Evolutionary conservation across 2,329 filamentous ascomycete species (phyloP), one percentile per base, ranked within the genome.

Genomic region (Cladosporium sp.): DNA sequence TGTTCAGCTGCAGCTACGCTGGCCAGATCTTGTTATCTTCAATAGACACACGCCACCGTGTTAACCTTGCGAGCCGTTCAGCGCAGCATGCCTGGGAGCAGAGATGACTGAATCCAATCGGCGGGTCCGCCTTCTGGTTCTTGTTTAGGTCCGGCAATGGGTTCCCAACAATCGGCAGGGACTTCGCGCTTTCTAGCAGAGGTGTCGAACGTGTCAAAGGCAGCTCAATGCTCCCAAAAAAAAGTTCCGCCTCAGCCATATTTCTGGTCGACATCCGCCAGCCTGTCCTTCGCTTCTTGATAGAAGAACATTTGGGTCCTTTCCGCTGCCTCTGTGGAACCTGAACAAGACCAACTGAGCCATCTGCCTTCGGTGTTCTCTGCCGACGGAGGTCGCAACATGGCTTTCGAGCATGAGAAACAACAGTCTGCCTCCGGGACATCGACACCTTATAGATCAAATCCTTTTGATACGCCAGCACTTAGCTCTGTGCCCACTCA

Each of bases 391-490:
- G 28, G 15, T 28, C 14, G 28, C 47, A 37, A 14, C 4, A 50
- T 50, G 47, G 47, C 25, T 47, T 47, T 8, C 8, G 28, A 11
- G 14, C 25, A 47, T 14, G 43, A 47, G 3, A 47, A 47, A 20
- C 43, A 47, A n/a, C 43, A 55, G 15, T 9, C 52, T 7, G 15
- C 40, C 20, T 55, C 52, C 22, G 52, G 52, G 14, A 45, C 52
- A 25, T 55, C 52, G 5, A 55, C 52, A 11, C 52, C 52, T 12
- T 55, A 45, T 17, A 38, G 47, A 20, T 43, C 51, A 17, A 58
- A 58, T 42, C 55, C 55, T 30, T 58, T 58, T 37, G 55, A 50
- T 20, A 58, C 52, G 17, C 55, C 55, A 19, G 43, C 55, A 17
- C 55, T 51, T 6, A 58, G 55, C 38, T 40, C 43, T 19, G 55